phyloP scores from a whole-genome alignment of 2,329 filamentous ascomycete species.

The Cercospora sesami region DNA sequence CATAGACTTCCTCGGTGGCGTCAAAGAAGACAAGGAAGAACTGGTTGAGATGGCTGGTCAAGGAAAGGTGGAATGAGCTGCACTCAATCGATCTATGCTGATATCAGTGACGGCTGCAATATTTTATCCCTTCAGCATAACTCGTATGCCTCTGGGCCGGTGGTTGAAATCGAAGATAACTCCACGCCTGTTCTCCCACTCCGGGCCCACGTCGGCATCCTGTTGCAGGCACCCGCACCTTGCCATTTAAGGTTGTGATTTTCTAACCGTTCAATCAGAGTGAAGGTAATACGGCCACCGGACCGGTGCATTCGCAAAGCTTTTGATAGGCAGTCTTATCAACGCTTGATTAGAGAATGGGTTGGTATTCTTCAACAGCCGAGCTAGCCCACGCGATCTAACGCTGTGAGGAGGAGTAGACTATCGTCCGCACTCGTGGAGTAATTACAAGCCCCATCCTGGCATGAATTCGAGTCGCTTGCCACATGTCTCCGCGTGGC shows the following conservation, averaged over 20 bases:
- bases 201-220: background rate
- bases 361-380: background rate
- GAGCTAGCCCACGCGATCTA: background rate
- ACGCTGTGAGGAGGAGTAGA: background rate
- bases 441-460: background rate
- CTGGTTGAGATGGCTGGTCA: slow-evolving; percentile 28
- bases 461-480: background rate
- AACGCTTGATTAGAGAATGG: background rate
- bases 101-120: background rate
- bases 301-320: slow-evolving; percentile 1
- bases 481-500: slow-evolving; percentile 4
- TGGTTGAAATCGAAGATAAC: background rate
- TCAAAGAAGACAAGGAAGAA: slow-evolving; percentile 30
- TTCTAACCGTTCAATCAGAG: background rate
- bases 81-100: background rate
- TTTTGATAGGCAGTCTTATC: slow-evolving; percentile 8
- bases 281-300: slow-evolving; percentile 3
- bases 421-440: background rate
- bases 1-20: slow-evolving; percentile 36
- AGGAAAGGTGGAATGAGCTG: slow-evolving; percentile 26
- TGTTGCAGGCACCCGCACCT: background rate
- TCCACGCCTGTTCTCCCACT: background rate
- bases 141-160: slow-evolving; percentile 4
- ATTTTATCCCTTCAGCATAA: background rate
- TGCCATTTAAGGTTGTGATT: background rate